Evolutionary conservation across 495 filamentous ascomycete genomes (phyloP), one percentile per base, ranked within the genome.

Genomic region (Paragyromitra xinjiangensis): DNA sequence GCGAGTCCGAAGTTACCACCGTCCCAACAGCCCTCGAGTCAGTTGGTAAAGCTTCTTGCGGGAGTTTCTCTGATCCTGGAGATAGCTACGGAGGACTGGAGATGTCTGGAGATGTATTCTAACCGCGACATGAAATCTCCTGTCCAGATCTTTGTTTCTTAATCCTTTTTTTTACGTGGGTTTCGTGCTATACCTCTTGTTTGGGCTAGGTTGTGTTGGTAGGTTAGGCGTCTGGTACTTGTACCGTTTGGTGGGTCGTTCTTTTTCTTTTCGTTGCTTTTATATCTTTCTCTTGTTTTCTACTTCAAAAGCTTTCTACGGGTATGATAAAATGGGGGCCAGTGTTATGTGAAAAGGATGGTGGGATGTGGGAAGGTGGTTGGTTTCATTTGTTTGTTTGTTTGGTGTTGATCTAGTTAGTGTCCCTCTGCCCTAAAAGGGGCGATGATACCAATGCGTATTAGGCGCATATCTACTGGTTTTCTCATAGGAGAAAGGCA

Each of bases 61-160:
- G 80, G 4, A 82, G 80, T 44, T 80, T 79, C 42, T 81, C 80
- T 6, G 80, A 82, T 69, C 80, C 80, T 14, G 80, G 80, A 66
- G 80, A 82, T 34, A 82, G 80, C 62, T 82, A 82, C 45, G 80
- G 80, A 8, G 80, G 80, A 2, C 65, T 81, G 39, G 79, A 82
- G 59, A 48, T 68, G 53, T 50, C 24, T 22, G 76, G 53, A 19
- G 12, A 19, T 48, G 61, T 51, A 37, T 69, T 67, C 44, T 76
- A 58, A 48, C 45, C 61, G 53, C 50, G 34, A 58, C 61, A 19
- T 7, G 11, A 65, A 29, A 48, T 34, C 14, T 42, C 9, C 42
- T 29, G 63, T 48, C 58, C 24, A 26, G 26, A 64, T 56, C 37
- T 24, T 34, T 72, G 51, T 55, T 26, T 39, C 19, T 73, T 69